These are phyloP conservation scores for Anethum foeniculum DNA, from an alignment of 140 eudicot species.

Conservation along the genomic window DNA sequence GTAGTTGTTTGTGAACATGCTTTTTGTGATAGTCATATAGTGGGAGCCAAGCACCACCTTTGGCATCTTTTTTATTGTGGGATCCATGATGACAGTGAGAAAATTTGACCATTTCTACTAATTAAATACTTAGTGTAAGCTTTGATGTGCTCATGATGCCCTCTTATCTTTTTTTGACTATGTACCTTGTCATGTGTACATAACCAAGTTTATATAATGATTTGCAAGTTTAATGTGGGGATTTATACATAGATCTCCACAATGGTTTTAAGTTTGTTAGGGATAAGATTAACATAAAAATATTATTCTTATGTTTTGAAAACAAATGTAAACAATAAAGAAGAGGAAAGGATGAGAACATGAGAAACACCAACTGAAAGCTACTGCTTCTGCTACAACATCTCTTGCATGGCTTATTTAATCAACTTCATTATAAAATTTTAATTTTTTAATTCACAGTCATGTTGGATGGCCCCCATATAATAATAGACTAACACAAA, in stretches of 20 bases:
- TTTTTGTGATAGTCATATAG: conserved; percentile 14
- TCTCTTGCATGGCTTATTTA: not conserved
- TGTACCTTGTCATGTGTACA: not conserved
- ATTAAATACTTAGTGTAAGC: conserved; percentile 4
- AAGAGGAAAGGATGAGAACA: too few species aligned
- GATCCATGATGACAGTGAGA: conserved; percentile 16
- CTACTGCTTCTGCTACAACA: not conserved
- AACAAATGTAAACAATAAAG: too few species aligned
- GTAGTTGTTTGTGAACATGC: not conserved
- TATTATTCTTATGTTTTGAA: too few species aligned
- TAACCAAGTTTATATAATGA: not conserved
- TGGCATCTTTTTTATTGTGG: conserved; percentile 21
- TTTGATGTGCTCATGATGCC: conserved; percentile 2
- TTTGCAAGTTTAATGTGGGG: conserved; percentile 8
- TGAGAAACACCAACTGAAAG: not conserved
- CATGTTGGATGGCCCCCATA: too few species aligned
- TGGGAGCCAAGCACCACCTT: conserved; percentile 14
- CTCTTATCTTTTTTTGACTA: not conserved
- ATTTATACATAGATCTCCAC: conserved; percentile 5
- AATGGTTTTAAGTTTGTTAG: not conserved
- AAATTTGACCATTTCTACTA: conserved; percentile 10
- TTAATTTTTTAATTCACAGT: too few species aligned
- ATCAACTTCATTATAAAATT: too few species aligned
- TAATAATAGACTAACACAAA: too few species aligned
- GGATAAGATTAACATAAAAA: too few species aligned